A percentile compares a stretch with the other conserved stretches of the same genome.
These are phyloP conservation scores for Cladophialophora yegresii DNA, from an alignment of 2,329 filamentous ascomycete species.

Conservation along the genomic window DNA sequence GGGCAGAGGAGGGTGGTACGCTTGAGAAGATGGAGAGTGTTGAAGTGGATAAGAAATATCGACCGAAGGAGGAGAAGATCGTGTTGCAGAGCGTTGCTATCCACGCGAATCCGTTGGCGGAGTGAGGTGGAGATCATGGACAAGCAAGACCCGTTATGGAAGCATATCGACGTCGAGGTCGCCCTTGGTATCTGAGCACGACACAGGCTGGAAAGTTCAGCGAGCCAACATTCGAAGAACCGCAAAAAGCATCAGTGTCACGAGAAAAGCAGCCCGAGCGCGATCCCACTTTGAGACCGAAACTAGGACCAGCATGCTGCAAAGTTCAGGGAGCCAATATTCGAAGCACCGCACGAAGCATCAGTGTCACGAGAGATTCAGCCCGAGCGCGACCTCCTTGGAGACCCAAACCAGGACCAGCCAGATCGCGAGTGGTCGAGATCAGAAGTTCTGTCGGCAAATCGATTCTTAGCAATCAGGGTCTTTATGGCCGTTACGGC, in stretches of 20 bases:
- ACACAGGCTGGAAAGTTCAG: background rate
- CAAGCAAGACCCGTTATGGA: background rate
- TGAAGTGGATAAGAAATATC: conserved; percentile 64
- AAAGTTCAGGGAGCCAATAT: background rate
- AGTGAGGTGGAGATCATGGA: conserved; percentile 41
- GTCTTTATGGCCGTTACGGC: background rate
- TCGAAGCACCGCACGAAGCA: background rate
- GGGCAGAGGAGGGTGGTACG: conserved; percentile 51
- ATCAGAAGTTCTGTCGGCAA: background rate
- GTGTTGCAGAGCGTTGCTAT: conserved; percentile 60
- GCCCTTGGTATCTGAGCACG: background rate
- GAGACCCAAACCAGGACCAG: background rate
- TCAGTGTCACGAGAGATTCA: background rate
- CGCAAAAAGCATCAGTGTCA: background rate
- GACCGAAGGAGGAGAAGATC: conserved; percentile 55
- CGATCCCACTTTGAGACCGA: background rate
- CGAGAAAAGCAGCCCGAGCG: background rate
- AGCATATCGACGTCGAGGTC: background rate
- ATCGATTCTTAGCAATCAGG: background rate
- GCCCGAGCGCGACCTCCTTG: no score
- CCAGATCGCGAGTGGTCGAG: background rate
- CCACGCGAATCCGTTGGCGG: conserved; percentile 67
- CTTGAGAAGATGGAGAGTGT: conserved; percentile 61
- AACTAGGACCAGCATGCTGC: no score
- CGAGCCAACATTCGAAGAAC: background rate